Conservation (phyloP, 2,329 filamentous ascomycete genomes). For the Venturia nashicola region DNA sequence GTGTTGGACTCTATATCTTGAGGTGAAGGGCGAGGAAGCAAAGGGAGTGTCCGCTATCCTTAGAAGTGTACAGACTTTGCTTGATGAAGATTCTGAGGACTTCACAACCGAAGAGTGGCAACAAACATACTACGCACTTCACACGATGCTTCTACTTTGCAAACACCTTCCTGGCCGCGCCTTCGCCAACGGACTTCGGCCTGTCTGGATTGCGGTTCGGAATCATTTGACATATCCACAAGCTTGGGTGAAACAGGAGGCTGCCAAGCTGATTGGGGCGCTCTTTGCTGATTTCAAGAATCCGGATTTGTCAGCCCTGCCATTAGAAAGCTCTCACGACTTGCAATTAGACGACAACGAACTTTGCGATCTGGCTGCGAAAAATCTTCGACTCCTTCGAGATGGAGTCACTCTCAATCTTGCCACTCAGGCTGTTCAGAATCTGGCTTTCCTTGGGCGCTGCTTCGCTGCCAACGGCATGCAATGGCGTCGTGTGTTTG, state of each 20-base stretch:
- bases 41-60: constrained; percentile 55
- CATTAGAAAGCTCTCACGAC: constrained; percentile 58
- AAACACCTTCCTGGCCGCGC: constrained; percentile 52
- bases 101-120: constrained; percentile 53
- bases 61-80: constrained; percentile 37
- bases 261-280: constrained; percentile 60
- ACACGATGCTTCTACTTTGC: constrained; percentile 55
- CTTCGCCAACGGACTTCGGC: constrained; percentile 45
- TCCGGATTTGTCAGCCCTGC: constrained; percentile 44
- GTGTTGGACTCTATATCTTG: constrained; percentile 73
- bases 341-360: constrained; percentile 53
- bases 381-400: constrained; percentile 48
- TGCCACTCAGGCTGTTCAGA: constrained; percentile 67
- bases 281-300: constrained; percentile 71
- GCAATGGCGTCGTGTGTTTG: constrained; percentile 25
- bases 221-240: constrained; percentile 61
- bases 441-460: constrained; percentile 69
- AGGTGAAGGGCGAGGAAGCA: constrained; percentile 48
- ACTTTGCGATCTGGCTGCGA: constrained; percentile 46
- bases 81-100: constrained; percentile 36
- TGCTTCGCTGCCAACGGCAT: constrained; percentile 48
- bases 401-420: constrained; percentile 58
- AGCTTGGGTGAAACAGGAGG: constrained; percentile 61
- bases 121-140: constrained; percentile 60
- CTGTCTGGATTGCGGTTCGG: constrained; percentile 61